Evolutionary conservation across 805 yeast species (phyloP).

Genomic region (Wickerhamomyces canadensis): DNA sequence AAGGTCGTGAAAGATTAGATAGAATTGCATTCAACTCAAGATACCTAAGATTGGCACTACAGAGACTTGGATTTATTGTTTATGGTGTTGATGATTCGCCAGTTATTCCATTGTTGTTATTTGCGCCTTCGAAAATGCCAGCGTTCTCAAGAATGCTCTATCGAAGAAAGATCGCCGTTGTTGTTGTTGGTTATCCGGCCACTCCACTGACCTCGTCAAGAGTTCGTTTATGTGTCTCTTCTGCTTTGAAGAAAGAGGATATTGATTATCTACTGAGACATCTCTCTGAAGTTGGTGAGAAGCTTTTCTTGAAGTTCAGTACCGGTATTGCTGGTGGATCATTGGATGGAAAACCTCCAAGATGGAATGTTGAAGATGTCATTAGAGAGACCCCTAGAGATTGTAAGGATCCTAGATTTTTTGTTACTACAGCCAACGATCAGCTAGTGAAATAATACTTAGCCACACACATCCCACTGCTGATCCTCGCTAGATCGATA

Average conservation of each 20-base stretch:
- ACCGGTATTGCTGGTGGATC: conserved; percentile 69
- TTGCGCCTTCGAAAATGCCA: conserved; percentile 92
- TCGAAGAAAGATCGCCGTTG: conserved; percentile 82
- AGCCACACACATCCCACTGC: no score
- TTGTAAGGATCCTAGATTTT: conserved; percentile 36
- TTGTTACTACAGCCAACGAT: conserved; percentile 19
- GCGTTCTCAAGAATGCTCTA: conserved; percentile 81
- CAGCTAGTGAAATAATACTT: background rate
- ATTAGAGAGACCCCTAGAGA: conserved; percentile 68
- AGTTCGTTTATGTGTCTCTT: conserved; percentile 86
- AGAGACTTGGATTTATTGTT: conserved; percentile 88
- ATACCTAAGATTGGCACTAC: conserved; percentile 84
- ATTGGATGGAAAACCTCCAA: conserved; percentile 58
- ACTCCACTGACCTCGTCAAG: conserved; percentile 88
- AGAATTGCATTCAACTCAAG: conserved; percentile 95
- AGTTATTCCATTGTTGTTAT: conserved; percentile 82
- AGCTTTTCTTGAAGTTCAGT: conserved; percentile 66
- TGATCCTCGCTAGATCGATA: no score
- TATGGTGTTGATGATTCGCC: conserved; percentile 97
- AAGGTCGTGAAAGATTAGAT: conserved; percentile 85
- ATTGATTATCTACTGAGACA: conserved; percentile 72
- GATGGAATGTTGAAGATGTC: conserved; percentile 78
- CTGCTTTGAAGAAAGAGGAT: conserved; percentile 91
- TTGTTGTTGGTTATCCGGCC: conserved; percentile 96
- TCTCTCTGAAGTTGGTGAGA: conserved; percentile 75